phyloP scores from a whole-genome alignment of 192 early-diverging fungal genomes.

The Entomortierella chlamydospora region DNA sequence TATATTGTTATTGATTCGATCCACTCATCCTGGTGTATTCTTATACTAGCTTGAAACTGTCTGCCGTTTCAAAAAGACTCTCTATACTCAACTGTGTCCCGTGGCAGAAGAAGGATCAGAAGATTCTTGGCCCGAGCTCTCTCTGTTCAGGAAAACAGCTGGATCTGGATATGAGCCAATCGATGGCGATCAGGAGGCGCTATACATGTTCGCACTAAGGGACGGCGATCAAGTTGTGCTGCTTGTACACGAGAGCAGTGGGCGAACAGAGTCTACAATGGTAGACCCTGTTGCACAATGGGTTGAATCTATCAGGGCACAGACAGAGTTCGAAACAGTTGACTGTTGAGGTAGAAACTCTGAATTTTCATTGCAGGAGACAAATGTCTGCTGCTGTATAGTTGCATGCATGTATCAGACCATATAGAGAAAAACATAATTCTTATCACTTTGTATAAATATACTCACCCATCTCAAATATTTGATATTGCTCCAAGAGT shows the following conservation, averaged over 20 bases:
- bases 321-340: slow-evolving; percentile 37
- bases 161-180: slow-evolving; percentile 27
- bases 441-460: too few species aligned
- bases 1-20: background rate
- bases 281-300: slow-evolving; percentile 38
- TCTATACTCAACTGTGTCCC: slow-evolving; percentile 31
- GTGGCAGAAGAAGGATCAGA: slow-evolving; percentile 23
- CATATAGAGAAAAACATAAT: background rate
- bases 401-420: background rate
- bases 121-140: slow-evolving; percentile 35
- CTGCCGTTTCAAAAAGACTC: slow-evolving; percentile 40
- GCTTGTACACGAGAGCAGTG: slow-evolving; percentile 23
- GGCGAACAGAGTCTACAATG: background rate
- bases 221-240: slow-evolving; percentile 42
- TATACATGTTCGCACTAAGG: slow-evolving; percentile 53
- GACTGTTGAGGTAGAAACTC: background rate
- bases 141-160: slow-evolving; percentile 15
- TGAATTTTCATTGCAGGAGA: background rate
- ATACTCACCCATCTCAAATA: too few species aligned
- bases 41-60: slow-evolving; percentile 45
- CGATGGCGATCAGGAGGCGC: slow-evolving; percentile 45
- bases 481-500: too few species aligned
- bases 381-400: background rate
- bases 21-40: background rate
- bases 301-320: slow-evolving; percentile 43